Evolutionary conservation across 768 basidiomycete genomes (phyloP), one percentile per base, ranked within the genome.

Genomic region (Leccinum ochraceum): DNA sequence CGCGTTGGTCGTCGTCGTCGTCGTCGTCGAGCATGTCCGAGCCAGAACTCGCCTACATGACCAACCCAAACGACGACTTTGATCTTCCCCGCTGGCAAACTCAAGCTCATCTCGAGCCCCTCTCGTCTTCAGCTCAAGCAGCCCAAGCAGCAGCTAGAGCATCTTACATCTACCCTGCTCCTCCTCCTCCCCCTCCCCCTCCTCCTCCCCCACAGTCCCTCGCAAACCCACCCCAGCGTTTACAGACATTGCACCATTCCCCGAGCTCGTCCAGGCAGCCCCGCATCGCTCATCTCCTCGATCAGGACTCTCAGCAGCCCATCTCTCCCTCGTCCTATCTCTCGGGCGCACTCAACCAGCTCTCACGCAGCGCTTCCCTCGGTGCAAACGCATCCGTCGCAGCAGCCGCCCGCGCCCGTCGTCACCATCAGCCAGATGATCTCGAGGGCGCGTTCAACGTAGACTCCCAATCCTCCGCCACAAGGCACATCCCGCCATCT

Each of bases 31-130:
- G 70, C 75, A 89, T 89, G 87, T 88, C 87, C 70, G 86, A 89
- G 83, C 82, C 86, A 72, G 86, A 89, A 78, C 81, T 86, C 61
- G 81, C 80, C 66, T 88, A 86, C 83, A 89, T 90, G 79, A 79
- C 81, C 77, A 85, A 84, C 79, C 76, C 86, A 69, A 89, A 90
- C 86, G 89, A 91, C 79, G 85, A 84, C 78, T 92, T 90, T 77
- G 89, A 90, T 74, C 82, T 83, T 59, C 82, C 83, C 63, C 82
- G 82, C 69, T 83, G 81, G 82, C 80, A 79, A 64, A 79, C 81
- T 14, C 80, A 79, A 70, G 69, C 76, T 36, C 71, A 74, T 48
- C 71, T 77, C 68, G 80, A 81, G 72, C 68, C 77, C 56, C 75
- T 81, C 61, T 78, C 80, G 6, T 88, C 86, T 76, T 80, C 86